phyloP scores from a whole-genome alignment of 2,329 filamentous ascomycete genomes.

The Paracorniculantispora psalliotae region DNA sequence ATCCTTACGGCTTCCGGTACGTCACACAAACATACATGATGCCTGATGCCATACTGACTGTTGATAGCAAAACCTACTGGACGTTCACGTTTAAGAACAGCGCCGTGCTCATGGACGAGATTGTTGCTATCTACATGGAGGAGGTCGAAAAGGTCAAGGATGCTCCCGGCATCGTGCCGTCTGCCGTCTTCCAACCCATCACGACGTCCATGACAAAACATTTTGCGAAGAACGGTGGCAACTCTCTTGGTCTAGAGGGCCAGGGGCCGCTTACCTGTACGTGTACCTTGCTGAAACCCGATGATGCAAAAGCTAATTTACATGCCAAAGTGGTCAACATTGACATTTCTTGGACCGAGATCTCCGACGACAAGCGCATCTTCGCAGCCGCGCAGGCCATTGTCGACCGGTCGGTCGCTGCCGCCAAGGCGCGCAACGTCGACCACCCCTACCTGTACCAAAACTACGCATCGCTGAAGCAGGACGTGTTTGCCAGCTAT shows the following conservation, averaged over 20 bases:
- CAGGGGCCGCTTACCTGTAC: conserved; percentile 22
- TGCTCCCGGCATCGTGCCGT: conserved; percentile 23
- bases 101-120: conserved; percentile 19
- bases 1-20: conserved; percentile 22
- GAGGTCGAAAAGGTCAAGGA: conserved; percentile 20
- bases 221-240: conserved; percentile 31
- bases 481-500: conserved; percentile 37
- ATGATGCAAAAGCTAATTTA: background rate
- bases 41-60: background rate
- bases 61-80: conserved; percentile 20
- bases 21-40: background rate
- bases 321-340: conserved; percentile 20
- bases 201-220: conserved; percentile 30
- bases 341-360: conserved; percentile 23
- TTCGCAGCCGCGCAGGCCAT: conserved; percentile 23
- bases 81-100: conserved; percentile 19
- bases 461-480: conserved; percentile 40
- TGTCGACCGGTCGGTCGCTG: conserved; percentile 22
- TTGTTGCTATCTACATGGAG: conserved; percentile 20
- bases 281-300: background rate
- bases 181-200: conserved; percentile 35
- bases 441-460: conserved; percentile 38
- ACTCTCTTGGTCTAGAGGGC: conserved; percentile 25
- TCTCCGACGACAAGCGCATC: conserved; percentile 30
- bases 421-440: conserved; percentile 27